Conservation (phyloP, 495 filamentous ascomycete species). For the Podospora sp. region DNA sequence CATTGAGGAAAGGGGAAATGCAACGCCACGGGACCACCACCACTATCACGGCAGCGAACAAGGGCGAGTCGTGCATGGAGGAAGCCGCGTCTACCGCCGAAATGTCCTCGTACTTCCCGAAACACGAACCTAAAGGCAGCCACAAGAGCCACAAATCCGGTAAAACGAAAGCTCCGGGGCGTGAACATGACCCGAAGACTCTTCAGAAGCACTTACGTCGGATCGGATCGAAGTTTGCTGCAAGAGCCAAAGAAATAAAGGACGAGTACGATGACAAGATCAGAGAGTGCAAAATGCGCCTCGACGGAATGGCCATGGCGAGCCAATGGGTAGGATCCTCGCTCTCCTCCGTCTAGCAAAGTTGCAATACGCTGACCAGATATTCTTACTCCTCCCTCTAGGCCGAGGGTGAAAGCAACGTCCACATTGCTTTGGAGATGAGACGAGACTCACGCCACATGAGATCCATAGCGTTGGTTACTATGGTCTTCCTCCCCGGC, state of each 20-base stretch:
- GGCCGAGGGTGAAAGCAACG: constrained; percentile 3
- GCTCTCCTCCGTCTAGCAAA: background rate
- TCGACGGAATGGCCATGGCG: constrained; percentile 10
- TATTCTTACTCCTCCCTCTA: background rate
- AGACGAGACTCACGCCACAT: constrained; percentile 19
- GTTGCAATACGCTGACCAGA: background rate
- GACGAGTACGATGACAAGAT: constrained; percentile 15
- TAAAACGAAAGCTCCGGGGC: background rate
- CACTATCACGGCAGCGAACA: too few relatives aligned
- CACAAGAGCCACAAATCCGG: too few relatives aligned
- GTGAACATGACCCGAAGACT: background rate
- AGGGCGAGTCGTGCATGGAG: too few relatives aligned
- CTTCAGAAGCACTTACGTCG: background rate
- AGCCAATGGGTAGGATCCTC: constrained; percentile 6
- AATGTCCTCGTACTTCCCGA: too few relatives aligned
- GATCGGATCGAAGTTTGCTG: background rate
- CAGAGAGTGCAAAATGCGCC: background rate
- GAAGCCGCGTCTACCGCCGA: too few relatives aligned
- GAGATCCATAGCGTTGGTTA: constrained; percentile 19
- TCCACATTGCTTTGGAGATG: background rate
- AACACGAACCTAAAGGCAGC: too few relatives aligned
- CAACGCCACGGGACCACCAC: too few relatives aligned
- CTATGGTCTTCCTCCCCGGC: constrained; percentile 20
- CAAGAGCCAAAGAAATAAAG: background rate
- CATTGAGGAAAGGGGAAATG: too few relatives aligned